A percentile compares a stretch with the other conserved stretches of the same genome.
Evolutionary conservation across 345 rosid genomes (phyloP).

Genomic region (Camelina neglecta): DNA sequence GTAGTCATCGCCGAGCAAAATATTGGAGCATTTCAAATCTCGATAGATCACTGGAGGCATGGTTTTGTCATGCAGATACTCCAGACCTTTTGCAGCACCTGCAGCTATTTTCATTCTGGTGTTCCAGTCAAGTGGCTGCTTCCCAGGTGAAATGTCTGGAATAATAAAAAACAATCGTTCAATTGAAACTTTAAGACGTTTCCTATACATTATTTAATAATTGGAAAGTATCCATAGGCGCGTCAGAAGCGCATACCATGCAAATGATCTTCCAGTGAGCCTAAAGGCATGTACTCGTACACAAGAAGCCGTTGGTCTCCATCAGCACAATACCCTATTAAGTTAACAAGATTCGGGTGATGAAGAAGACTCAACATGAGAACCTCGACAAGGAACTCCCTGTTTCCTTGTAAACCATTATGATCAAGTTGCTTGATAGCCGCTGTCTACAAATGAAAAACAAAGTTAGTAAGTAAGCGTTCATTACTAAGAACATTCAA

Average conservation of each 20-base stretch:
- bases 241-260: constrained; percentile 55
- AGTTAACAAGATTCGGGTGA: constrained; percentile 85
- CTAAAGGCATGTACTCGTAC: constrained; percentile 87
- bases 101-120: constrained; percentile 93
- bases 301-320: constrained; percentile 96
- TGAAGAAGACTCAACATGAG: constrained; percentile 86
- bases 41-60: constrained; percentile 86
- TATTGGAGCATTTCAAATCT: constrained; percentile 85
- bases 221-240: not conserved
- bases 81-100: constrained; percentile 88
- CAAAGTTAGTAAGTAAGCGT: not conserved
- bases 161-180: not conserved
- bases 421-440: constrained; percentile 95
- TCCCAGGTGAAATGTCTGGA: constrained; percentile 69
- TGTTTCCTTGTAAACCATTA: constrained; percentile 86
- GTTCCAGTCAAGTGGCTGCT: constrained; percentile 77
- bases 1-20: constrained; percentile 73
- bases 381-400: constrained; percentile 92
- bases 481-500: constrained; percentile 2
- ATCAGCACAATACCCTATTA: constrained; percentile 89
- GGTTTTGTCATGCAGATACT: constrained; percentile 79
- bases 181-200: not conserved
- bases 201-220: not conserved
- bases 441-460: constrained; percentile 57
- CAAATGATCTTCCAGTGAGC: constrained; percentile 83